Conservation (phyloP, 169 alveolate species). For the Plasmodium gallinaceum region DNA sequence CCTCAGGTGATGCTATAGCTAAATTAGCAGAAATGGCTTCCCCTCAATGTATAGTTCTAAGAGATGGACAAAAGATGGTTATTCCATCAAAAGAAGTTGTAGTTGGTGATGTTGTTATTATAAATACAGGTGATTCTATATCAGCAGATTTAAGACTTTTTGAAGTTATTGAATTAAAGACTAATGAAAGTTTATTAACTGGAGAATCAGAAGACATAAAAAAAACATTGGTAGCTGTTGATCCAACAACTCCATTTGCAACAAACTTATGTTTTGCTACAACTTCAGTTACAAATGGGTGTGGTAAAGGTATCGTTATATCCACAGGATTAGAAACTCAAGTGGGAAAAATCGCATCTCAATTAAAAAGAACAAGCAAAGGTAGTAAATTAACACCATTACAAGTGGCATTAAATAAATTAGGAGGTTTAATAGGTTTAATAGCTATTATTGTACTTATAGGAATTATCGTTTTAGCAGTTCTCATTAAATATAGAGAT, state of each 20-base stretch:
- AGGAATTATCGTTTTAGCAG: conserved; percentile 78
- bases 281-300: conserved; percentile 94
- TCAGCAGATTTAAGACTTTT: conserved; percentile 95
- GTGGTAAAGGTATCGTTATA: conserved; percentile 93
- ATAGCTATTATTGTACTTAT: conserved; percentile 91
- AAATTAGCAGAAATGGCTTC: conserved; percentile 93
- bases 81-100: conserved; percentile 93
- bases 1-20: conserved; percentile 92
- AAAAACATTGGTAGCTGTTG: conserved; percentile 85
- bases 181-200: conserved; percentile 95
- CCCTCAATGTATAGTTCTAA: conserved; percentile 90
- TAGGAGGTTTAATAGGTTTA: conserved; percentile 94
- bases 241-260: conserved; percentile 87
- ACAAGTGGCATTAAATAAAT: conserved; percentile 95
- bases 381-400: conserved; percentile 93
- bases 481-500: conserved; percentile 93
- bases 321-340: conserved; percentile 94
- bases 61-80: conserved; percentile 86
- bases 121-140: conserved; percentile 93
- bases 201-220: conserved; percentile 94
- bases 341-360: conserved; percentile 97
- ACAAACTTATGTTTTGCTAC: conserved; percentile 94
- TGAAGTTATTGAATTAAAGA: conserved; percentile 92
- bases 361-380: conserved; percentile 88
- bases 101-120: conserved; percentile 94